Conservation (phyloP, 2,329 filamentous ascomycete species). For the Aspergillus aculeatinus region DNA sequence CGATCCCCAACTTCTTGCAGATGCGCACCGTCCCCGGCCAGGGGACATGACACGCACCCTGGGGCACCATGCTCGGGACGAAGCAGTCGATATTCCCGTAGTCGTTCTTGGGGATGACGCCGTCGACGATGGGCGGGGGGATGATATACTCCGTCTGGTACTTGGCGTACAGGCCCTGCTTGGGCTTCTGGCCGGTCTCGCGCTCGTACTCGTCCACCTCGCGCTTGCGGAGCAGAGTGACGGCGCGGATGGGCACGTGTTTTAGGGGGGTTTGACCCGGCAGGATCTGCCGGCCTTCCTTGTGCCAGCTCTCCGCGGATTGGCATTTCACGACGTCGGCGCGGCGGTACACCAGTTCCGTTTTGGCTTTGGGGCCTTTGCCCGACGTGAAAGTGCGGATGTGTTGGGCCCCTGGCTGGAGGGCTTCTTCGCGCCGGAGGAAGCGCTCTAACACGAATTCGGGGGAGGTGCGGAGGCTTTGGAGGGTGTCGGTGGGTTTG, state of each 20-base stretch:
- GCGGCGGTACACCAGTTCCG: conserved; percentile 78
- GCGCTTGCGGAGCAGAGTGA: conserved; percentile 80
- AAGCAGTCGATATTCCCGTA: conserved; percentile 98
- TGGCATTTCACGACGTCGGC: conserved; percentile 81
- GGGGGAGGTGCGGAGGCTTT: conserved; percentile 81
- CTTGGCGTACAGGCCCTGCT: conserved; percentile 79
- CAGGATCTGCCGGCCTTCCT: conserved; percentile 79
- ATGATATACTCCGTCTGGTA: conserved; percentile 96
- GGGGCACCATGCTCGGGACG: conserved; percentile 86
- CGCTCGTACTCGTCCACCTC: conserved; percentile 85
- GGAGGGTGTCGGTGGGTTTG: conserved; percentile 73
- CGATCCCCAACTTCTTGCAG: conserved; percentile 79
- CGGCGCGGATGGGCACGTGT: conserved; percentile 82
- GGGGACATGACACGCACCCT: conserved; percentile 80
- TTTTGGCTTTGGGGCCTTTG: conserved; percentile 70
- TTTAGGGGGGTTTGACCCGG: conserved; percentile 75
- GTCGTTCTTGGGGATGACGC: conserved; percentile 86
- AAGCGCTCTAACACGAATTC: conserved; percentile 86
- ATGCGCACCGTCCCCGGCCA: conserved; percentile 73
- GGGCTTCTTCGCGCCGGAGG: conserved; percentile 85
- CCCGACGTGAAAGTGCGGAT: conserved; percentile 73
- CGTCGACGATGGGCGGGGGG: conserved; percentile 78
- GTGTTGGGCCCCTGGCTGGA: conserved; percentile 65
- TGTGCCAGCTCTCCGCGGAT: conserved; percentile 95
- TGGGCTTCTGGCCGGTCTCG: conserved; percentile 74